A percentile compares a stretch with the other conserved stretches of the same genome.
These are phyloP conservation scores for Malus hybrid DNA, from an alignment of 331 rosid species.

Conservation along the genomic window DNA sequence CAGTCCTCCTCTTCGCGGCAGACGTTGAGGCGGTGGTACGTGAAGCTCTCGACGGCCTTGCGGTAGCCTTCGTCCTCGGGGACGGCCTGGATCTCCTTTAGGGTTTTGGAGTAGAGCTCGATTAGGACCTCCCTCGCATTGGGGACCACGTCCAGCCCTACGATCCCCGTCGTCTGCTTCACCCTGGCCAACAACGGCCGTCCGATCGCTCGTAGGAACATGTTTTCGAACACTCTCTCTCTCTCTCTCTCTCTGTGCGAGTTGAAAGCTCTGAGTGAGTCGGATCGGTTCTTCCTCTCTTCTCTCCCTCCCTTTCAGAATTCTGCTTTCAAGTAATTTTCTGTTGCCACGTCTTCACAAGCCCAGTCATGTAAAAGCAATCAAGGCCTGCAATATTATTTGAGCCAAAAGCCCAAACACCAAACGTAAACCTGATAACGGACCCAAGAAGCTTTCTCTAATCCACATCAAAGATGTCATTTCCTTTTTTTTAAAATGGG, in stretches of 20 bases:
- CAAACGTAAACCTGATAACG: too few relatives aligned
- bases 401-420: neutral
- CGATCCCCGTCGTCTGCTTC: constrained; percentile 85
- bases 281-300: neutral
- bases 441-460: too few relatives aligned
- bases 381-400: neutral
- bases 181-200: constrained; percentile 85
- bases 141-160: constrained; percentile 77
- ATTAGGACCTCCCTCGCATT: constrained; percentile 76
- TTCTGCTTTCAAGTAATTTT: neutral
- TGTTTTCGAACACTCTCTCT: neutral
- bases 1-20: constrained; percentile 70
- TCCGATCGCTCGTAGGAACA: constrained; percentile 77
- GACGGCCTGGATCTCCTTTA: constrained; percentile 75
- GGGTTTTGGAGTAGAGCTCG: constrained; percentile 60
- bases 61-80: constrained; percentile 91
- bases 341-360: neutral
- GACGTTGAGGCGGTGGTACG: constrained; percentile 54
- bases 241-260: neutral
- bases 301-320: neutral
- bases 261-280: neutral
- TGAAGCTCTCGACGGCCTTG: constrained; percentile 80
- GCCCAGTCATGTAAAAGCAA: neutral
- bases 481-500: too few relatives aligned
- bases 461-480: too few relatives aligned